Base-by-base conservation (phyloP, 345 rosid species). In the Nasturtium officinale region DNA sequence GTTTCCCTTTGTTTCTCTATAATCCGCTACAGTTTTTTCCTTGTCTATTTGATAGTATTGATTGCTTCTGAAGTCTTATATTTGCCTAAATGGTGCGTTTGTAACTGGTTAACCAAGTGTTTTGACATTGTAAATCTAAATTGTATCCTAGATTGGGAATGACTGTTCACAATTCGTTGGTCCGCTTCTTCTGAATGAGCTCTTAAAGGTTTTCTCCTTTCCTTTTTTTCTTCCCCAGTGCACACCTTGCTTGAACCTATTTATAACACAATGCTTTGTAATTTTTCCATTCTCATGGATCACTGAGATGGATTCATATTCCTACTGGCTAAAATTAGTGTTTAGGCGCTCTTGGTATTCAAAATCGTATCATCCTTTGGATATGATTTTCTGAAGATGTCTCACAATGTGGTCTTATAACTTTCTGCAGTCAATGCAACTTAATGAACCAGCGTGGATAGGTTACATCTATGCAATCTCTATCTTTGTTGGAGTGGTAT, bases 401-500 rank as follows among this genome's bases (percentile, higher is more conserved):
- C 70, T 71, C 21, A 62, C 52, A 70, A 48, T 69, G 46, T 77
- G 23, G 61, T 67, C 50, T 61, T 55, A 61, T 56, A 63, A 51
- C 62, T 61, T 38, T 75, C 61, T 86, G 85, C 97, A 95, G 99
- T 91, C 99, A 65, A 95, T 95, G 99, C 99, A 95, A 90, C 83
- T 73, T 69, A 90, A 87, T 35, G 94, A 86, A 79, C 97, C 98
- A 66, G 93, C 97, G 65, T 91, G 87, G 93, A 84, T 86, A 58
- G 99, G 99, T 59, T 95, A 95, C 76, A 72, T 95, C 80, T 95
- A 88, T 61, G 99, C 99, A 58, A 82, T 91, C 82, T 81, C 85
- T 75, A 95, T 95, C 71, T 95, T 91, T 73, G 87, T 71, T 65
- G 99, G 97, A 79, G 99, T 95, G 99, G 99, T 95, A 95, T 38